Evolutionary conservation across 2,329 filamentous ascomycete species (phyloP).

Genomic region (Colletotrichum sp.): DNA sequence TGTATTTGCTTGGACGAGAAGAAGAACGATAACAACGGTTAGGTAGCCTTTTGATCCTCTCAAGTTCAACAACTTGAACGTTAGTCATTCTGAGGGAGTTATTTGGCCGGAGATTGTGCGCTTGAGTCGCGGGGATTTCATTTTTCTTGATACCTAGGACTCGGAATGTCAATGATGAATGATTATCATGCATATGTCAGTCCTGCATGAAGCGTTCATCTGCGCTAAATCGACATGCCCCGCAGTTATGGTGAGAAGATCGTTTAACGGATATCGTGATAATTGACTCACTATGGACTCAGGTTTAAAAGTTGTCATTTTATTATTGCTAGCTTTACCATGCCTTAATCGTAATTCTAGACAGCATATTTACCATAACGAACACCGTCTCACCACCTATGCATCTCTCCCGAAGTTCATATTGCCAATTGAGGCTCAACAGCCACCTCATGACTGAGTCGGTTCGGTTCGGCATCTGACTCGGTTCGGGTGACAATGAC

Average conservation of each 20-base stretch:
- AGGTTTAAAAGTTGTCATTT: background rate
- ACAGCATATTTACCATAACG: background rate
- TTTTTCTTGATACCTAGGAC: no score
- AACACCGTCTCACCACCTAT: background rate
- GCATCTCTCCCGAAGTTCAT: background rate
- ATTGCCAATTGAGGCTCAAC: background rate
- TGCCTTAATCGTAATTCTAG: background rate
- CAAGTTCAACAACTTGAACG: background rate
- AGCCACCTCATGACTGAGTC: background rate
- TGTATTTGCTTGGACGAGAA: conserved; percentile 74
- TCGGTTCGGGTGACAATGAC: background rate
- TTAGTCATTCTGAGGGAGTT: background rate
- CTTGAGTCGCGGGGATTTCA: no score
- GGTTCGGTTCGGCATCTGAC: background rate
- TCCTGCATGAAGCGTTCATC: background rate
- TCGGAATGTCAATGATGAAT: background rate
- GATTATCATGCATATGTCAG: background rate
- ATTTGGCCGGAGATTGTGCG: background rate
- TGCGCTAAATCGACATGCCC: background rate
- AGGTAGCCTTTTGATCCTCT: no score
- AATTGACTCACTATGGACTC: background rate
- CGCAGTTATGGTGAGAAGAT: background rate
- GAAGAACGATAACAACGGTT: conserved; percentile 45
- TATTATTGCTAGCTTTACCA: background rate
- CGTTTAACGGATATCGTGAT: background rate